These are phyloP conservation scores for Rhododendron simsii DNA, from an alignment of 148 eudicot species.

Conservation along the genomic window DNA sequence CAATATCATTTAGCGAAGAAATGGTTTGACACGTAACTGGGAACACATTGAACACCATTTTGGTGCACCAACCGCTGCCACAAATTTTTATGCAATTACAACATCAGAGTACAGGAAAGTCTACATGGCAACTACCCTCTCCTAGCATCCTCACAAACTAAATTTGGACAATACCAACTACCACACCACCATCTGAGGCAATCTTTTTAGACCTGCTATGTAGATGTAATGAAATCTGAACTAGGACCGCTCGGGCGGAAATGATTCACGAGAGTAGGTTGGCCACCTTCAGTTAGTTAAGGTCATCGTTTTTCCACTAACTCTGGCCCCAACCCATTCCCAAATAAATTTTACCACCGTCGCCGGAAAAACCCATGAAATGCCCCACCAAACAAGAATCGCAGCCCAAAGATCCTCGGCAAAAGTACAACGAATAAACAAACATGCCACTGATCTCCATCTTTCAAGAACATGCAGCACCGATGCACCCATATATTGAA, in stretches of 20 bases:
- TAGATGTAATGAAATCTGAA: background rate
- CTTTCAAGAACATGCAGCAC: too few relatives aligned
- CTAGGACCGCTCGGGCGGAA: background rate
- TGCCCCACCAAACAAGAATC: too few relatives aligned
- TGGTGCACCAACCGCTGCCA: background rate
- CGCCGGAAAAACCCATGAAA: too few relatives aligned
- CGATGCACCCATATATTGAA: background rate
- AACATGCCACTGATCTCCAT: too few relatives aligned
- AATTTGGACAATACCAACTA: background rate
- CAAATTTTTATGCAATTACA: background rate
- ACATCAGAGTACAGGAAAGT: background rate
- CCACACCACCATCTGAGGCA: background rate
- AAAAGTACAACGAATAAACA: too few relatives aligned
- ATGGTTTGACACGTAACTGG: too few relatives aligned
- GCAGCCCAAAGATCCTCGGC: too few relatives aligned
- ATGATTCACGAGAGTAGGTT: background rate
- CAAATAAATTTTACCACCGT: too few relatives aligned
- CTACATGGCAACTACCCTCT: background rate
- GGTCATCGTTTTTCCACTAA: background rate
- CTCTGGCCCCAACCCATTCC: too few relatives aligned
- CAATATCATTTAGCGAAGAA: background rate
- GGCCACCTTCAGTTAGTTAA: background rate
- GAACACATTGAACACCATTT: background rate
- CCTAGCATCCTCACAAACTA: background rate
- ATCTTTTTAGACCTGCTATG: background rate